Conservation (phyloP, 2,329 filamentous ascomycete species). For the Fusarium sp. region DNA sequence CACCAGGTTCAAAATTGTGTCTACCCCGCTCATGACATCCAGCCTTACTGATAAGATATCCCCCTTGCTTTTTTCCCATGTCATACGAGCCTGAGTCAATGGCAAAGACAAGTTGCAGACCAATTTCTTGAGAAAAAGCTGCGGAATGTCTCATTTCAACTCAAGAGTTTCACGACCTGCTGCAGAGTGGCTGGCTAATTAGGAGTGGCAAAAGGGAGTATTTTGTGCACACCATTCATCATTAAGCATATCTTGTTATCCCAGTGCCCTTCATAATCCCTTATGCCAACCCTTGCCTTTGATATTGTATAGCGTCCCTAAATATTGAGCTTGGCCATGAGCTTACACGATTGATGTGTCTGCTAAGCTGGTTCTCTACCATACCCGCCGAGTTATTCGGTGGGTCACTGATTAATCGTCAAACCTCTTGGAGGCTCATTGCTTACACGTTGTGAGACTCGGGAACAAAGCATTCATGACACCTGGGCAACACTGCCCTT, state of each 20-base stretch:
- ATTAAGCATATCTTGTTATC: not conserved
- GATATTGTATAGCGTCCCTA: not conserved
- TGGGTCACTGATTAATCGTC: conserved; percentile 13
- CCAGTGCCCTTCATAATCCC: conserved; percentile 18
- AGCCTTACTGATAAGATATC: conserved; percentile 22
- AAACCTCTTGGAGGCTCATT: conserved; percentile 22
- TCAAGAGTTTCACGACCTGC: not conserved
- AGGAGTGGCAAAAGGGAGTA: conserved; percentile 26
- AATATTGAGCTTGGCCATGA: not conserved
- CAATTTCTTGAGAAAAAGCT: conserved; percentile 15
- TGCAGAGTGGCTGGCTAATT: conserved; percentile 12
- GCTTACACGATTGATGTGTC: not conserved
- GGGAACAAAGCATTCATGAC: conserved; percentile 6
- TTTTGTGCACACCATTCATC: conserved; percentile 26
- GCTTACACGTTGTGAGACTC: conserved; percentile 41
- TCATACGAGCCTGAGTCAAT: conserved; percentile 35
- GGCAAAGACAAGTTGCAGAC: conserved; percentile 12
- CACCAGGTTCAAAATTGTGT: conserved; percentile 24
- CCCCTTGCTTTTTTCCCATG: conserved; percentile 45
- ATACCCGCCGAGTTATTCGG: conserved; percentile 7
- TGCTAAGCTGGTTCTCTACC: conserved; percentile 9
- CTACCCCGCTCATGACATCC: conserved; percentile 36
- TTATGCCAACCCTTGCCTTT: conserved; percentile 28
- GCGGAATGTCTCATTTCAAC: conserved; percentile 37
- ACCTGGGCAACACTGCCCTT: conserved; percentile 7